phyloP scores from a whole-genome alignment of 768 basidiomycete species.

The Lyophyllum decastes region DNA sequence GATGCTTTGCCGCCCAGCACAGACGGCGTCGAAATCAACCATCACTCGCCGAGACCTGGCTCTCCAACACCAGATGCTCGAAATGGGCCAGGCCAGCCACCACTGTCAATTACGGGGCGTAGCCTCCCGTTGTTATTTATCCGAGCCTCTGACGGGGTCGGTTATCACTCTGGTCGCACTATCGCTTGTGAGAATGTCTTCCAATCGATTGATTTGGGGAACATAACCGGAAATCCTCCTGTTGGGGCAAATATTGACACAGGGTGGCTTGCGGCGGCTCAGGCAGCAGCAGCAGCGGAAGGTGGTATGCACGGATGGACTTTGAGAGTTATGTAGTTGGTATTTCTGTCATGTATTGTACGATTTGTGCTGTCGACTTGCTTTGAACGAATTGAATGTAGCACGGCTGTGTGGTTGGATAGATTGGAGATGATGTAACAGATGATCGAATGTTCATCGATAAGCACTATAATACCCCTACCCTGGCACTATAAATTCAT shows the following conservation, averaged over 20 bases:
- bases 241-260: constrained; percentile 54
- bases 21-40: constrained; percentile 38
- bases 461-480: constrained; percentile 11
- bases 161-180: constrained; percentile 85
- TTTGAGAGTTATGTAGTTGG: constrained; percentile 69
- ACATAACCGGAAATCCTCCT: constrained; percentile 47
- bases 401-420: background rate
- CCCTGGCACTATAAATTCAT: constrained; percentile 10
- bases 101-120: constrained; percentile 62
- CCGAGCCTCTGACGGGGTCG: constrained; percentile 79
- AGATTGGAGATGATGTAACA: constrained; percentile 8
- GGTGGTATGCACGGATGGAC: constrained; percentile 78
- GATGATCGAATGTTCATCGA: constrained; percentile 20
- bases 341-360: constrained; percentile 29
- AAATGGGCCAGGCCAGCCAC: constrained; percentile 30
- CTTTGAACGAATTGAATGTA: constrained; percentile 29
- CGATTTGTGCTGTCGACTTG: constrained; percentile 37
- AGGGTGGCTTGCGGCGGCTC: constrained; percentile 75
- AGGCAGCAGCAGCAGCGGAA: constrained; percentile 65
- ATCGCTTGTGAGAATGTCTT: constrained; percentile 84
- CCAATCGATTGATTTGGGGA: constrained; percentile 63
- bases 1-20: constrained; percentile 52
- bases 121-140: constrained; percentile 82
- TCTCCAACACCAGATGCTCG: constrained; percentile 25
- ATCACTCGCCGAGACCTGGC: constrained; percentile 32